A percentile compares a stretch with the other conserved stretches of the same genome.
phyloP scores from a whole-genome alignment of 2,329 filamentous ascomycete genomes.

The Pseudogymnoascus destructans region DNA sequence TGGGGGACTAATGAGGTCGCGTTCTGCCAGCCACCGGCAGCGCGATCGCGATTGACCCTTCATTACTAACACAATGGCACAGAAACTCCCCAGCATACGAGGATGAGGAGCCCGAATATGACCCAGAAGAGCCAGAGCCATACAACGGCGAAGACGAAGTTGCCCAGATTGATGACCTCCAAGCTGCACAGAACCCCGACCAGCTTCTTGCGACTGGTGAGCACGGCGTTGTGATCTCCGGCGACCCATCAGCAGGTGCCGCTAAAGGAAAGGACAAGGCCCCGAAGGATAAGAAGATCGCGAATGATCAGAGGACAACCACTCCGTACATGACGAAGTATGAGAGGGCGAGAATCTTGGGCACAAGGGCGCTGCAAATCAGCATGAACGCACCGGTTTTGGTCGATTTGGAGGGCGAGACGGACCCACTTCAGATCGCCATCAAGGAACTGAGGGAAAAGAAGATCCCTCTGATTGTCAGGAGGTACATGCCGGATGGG shows the following conservation, averaged over 20 bases:
- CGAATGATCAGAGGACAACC: constrained; percentile 75
- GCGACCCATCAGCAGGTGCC: constrained; percentile 49
- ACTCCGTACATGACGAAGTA: constrained; percentile 99
- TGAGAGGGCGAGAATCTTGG: constrained; percentile 83
- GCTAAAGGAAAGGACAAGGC: constrained; percentile 41
- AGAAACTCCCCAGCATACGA: constrained; percentile 62
- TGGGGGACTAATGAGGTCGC: constrained; percentile 4
- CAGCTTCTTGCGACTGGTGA: constrained; percentile 25
- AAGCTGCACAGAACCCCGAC: constrained; percentile 44
- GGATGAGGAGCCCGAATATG: constrained; percentile 51
- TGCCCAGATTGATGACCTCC: constrained; percentile 38
- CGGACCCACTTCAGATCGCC: constrained; percentile 91
- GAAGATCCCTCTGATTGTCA: constrained; percentile 93
- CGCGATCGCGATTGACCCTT: constrained; percentile 16
- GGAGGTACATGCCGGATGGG: constrained; percentile 92
- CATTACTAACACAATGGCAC: constrained; percentile 27
- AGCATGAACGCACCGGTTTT: constrained; percentile 97
- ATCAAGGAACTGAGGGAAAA: constrained; percentile 96
- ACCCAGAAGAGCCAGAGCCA: constrained; percentile 39
- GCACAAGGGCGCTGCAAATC: constrained; percentile 88
- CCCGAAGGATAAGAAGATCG: constrained; percentile 73
- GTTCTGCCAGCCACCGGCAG: neutral
- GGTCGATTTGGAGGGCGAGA: constrained; percentile 94
- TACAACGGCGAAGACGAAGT: constrained; percentile 41
- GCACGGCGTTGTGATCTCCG: constrained; percentile 39